A percentile compares a stretch with the other conserved stretches of the same genome.
Evolutionary conservation across 305 asterid genomes (phyloP).

Genomic region (Salvia sclarea): DNA sequence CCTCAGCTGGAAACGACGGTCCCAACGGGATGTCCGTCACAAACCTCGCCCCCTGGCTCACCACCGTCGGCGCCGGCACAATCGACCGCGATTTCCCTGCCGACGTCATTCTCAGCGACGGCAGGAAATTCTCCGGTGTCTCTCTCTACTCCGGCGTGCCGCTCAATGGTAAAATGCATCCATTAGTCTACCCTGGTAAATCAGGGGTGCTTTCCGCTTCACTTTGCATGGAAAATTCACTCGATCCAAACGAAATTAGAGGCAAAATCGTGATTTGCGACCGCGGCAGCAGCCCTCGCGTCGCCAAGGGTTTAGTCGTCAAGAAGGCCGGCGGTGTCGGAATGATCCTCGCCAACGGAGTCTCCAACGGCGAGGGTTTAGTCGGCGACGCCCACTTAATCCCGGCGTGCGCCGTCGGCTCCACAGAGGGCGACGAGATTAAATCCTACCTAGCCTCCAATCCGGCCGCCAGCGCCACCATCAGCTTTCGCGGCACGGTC

Average conservation of each 20-base stretch:
- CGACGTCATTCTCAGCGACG: conserved; percentile 63
- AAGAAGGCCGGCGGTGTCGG: conserved; percentile 91
- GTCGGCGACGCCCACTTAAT: conserved; percentile 90
- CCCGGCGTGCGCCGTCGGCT: conserved; percentile 81
- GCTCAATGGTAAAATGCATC: conserved; percentile 70
- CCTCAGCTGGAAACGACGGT: conserved; percentile 95
- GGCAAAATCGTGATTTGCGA: conserved; percentile 93
- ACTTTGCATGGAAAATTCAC: conserved; percentile 90
- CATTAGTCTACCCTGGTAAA: conserved; percentile 74
- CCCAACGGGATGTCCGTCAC: conserved; percentile 95
- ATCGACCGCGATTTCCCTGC: conserved; percentile 90
- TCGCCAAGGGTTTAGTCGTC: conserved; percentile 87
- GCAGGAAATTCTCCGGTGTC: conserved; percentile 66
- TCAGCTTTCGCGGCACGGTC: conserved; percentile 66
- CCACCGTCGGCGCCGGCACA: conserved; percentile 93
- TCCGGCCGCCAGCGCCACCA: conserved; percentile 60
- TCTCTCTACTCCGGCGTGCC: conserved; percentile 79
- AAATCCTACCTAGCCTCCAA: conserved; percentile 53
- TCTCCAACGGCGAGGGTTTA: conserved; percentile 82
- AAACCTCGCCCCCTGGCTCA: conserved; percentile 90
- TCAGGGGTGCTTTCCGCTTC: conserved; percentile 82
- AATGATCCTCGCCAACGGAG: conserved; percentile 85
- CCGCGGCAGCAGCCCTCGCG: conserved; percentile 90
- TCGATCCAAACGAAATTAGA: conserved; percentile 57
- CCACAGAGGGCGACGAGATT: conserved; percentile 65